phyloP scores from a whole-genome alignment of 352 stramenopile genomes.

The Elongisporangium undulatum region DNA sequence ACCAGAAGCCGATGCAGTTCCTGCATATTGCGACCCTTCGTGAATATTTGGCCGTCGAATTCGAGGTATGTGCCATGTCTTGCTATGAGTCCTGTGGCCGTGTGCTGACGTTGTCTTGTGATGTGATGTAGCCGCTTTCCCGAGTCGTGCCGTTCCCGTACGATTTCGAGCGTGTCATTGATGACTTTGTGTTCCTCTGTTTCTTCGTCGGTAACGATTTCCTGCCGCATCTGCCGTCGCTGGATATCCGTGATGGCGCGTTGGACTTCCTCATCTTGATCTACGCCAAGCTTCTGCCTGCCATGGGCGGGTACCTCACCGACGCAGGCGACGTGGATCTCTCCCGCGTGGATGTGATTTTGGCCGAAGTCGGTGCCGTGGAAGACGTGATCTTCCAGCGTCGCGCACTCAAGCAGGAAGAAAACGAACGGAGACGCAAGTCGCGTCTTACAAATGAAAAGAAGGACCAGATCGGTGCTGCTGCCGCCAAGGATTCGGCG shows the following conservation, averaged over 20 bases:
- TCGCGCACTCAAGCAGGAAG: slow-evolving; percentile 77
- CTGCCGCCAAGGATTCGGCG: slow-evolving; percentile 56
- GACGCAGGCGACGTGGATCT: slow-evolving; percentile 94
- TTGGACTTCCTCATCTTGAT: slow-evolving; percentile 98
- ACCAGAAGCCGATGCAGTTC: slow-evolving; percentile 92
- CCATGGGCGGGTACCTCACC: slow-evolving; percentile 94
- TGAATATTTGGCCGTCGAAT: slow-evolving; percentile 94
- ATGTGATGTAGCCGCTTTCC: slow-evolving; percentile 38
- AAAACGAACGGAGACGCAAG: slow-evolving; percentile 70
- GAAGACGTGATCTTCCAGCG: slow-evolving; percentile 96
- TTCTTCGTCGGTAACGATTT: slow-evolving; percentile 99
- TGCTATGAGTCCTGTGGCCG: too few species aligned
- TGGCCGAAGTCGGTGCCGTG: slow-evolving; percentile 94
- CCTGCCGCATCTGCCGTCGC: slow-evolving; percentile 95
- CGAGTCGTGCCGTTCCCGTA: slow-evolving; percentile 90
- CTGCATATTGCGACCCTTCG: slow-evolving; percentile 92
- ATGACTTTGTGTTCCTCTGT: slow-evolving; percentile 99
- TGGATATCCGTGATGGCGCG: slow-evolving; percentile 98
- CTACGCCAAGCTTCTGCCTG: slow-evolving; percentile 88
- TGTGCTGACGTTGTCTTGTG: not conserved
- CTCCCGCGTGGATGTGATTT: slow-evolving; percentile 93
- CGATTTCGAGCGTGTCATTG: slow-evolving; percentile 97
- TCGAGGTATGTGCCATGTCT: slow-evolving; percentile 68
- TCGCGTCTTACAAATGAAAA: slow-evolving; percentile 64
- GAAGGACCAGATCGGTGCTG: slow-evolving; percentile 61